phyloP scores from a whole-genome alignment of 2,329 filamentous ascomycete genomes.

The Macrophomina pseudophaseolina region DNA sequence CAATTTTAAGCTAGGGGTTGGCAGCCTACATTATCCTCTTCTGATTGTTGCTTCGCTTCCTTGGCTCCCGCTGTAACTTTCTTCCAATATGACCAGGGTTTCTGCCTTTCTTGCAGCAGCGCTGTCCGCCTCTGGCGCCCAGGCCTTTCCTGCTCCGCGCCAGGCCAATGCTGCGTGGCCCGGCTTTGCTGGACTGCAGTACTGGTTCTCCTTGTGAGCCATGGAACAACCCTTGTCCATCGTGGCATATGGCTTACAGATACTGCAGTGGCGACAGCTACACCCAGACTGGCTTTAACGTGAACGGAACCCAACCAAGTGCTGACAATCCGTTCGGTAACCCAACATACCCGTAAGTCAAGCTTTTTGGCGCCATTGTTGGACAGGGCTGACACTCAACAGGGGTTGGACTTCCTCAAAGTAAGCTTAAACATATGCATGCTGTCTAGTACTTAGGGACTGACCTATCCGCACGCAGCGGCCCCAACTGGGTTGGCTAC shows the following conservation, averaged over 20 bases:
- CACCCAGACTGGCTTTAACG: constrained; percentile 64
- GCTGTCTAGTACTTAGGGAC: background rate
- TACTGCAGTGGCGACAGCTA: constrained; percentile 63
- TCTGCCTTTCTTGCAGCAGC: constrained; percentile 10
- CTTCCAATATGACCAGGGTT: constrained; percentile 17
- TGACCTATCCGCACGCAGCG: constrained; percentile 39
- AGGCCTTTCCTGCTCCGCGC: constrained; percentile 16
- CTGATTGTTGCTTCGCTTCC: background rate
- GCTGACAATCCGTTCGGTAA: constrained; percentile 65
- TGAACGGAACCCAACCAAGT: constrained; percentile 57
- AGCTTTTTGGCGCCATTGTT: background rate
- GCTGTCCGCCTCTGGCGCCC: constrained; percentile 17
- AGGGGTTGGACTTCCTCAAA: constrained; percentile 30
- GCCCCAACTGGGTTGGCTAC: constrained; percentile 63
- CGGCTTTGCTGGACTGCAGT: constrained; percentile 29
- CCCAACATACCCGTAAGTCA: constrained; percentile 55
- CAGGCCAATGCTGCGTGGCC: constrained; percentile 24
- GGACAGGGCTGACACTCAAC: background rate
- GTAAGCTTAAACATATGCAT: background rate
- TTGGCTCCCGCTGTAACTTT: background rate
- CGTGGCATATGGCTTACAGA: background rate
- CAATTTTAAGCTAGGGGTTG: background rate
- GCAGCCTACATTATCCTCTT: background rate
- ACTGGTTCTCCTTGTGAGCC: constrained; percentile 36
- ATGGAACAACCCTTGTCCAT: background rate